These are phyloP conservation scores for Eruca vesicaria DNA, from an alignment of 441 rosid genomes.

Conservation along the genomic window DNA sequence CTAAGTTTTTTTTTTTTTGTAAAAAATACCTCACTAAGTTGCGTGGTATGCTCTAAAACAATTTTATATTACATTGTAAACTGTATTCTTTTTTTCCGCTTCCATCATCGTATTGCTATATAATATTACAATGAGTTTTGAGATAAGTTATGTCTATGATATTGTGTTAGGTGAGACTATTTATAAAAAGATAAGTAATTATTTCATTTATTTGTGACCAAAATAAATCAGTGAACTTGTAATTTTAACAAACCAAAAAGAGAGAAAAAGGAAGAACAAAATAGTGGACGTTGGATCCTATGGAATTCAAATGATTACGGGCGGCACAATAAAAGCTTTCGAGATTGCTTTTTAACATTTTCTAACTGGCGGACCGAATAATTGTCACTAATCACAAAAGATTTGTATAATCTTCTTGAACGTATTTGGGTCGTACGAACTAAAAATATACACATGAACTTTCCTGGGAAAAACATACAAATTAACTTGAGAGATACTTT, in stretches of 20 bases:
- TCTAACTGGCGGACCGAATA: conserved; percentile 14
- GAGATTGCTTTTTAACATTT: conserved; percentile 12
- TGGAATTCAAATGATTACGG: conserved; percentile 35
- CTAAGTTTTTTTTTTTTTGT: conserved; percentile 16
- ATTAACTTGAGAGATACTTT: background rate
- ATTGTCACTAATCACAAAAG: conserved; percentile 1
- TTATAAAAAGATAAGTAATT: too few relatives aligned
- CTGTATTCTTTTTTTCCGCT: background rate
- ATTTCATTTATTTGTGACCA: background rate
- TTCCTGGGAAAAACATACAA: background rate
- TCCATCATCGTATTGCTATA: background rate
- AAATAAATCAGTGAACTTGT: background rate
- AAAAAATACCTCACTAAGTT: conserved; percentile 31
- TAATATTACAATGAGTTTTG: background rate
- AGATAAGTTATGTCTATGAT: background rate
- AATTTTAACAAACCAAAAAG: background rate
- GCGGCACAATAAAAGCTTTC: conserved; percentile 33
- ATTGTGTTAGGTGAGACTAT: background rate
- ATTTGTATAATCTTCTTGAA: background rate
- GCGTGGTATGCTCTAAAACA: conserved; percentile 36
- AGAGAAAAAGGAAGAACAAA: background rate
- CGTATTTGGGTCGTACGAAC: background rate
- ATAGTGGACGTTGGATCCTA: conserved; percentile 34
- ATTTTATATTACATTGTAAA: background rate
- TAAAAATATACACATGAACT: background rate